These are phyloP conservation scores for Suillus plorans DNA, from an alignment of 768 basidiomycete species.

Conservation along the genomic window DNA sequence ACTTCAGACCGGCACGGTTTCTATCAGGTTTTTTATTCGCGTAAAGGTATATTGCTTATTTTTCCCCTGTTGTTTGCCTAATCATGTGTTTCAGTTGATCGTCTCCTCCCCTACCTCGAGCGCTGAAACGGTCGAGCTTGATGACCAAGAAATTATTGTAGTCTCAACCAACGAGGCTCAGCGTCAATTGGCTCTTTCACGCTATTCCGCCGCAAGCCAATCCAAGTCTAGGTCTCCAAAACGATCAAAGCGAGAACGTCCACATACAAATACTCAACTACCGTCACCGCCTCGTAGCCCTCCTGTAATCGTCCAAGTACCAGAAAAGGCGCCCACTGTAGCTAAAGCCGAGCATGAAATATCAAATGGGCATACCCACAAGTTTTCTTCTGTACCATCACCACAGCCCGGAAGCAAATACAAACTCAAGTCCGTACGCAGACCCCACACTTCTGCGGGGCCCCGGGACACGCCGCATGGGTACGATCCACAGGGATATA, in stretches of 20 bases:
- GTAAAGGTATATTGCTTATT: slow-evolving; percentile 51
- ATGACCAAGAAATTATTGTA: slow-evolving; percentile 62
- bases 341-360: slow-evolving; percentile 4
- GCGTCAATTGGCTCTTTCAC: slow-evolving; percentile 60
- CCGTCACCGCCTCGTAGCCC: slow-evolving; percentile 43
- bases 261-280: slow-evolving; percentile 25
- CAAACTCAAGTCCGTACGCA: slow-evolving; percentile 37
- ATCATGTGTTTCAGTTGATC: slow-evolving; percentile 39
- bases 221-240: slow-evolving; percentile 62
- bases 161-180: slow-evolving; percentile 73
- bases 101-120: slow-evolving; percentile 45
- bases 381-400: slow-evolving; percentile 29
- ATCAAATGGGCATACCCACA: slow-evolving; percentile 22
- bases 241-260: slow-evolving; percentile 36
- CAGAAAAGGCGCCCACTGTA: slow-evolving; percentile 8
- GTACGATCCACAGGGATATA: slow-evolving; percentile 18
- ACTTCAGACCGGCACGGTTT: slow-evolving; percentile 60
- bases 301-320: slow-evolving; percentile 10
- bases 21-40: slow-evolving; percentile 68
- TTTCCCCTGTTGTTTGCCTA: slow-evolving; percentile 12
- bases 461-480: slow-evolving; percentile 53
- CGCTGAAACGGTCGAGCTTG: slow-evolving; percentile 66
- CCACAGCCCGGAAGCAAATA: slow-evolving; percentile 29
- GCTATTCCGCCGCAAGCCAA: slow-evolving; percentile 44
- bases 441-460: slow-evolving; percentile 78